Conservation (phyloP, 1,284 basidiomycete genomes). For the Cutaneotrichosporon dermatis region DNA sequence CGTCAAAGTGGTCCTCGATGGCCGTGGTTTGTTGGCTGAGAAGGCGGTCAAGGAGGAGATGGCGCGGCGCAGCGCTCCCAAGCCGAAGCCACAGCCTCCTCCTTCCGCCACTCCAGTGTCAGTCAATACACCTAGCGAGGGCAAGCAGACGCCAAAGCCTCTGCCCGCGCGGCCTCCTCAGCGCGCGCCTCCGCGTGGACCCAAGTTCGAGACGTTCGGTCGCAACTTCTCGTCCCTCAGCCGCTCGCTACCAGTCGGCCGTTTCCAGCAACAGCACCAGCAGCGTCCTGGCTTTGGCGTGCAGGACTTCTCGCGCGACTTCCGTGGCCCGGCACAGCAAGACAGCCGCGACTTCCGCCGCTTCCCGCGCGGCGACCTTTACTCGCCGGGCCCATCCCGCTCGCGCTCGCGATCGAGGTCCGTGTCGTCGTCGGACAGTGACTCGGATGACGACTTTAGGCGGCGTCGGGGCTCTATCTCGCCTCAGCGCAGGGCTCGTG, state of each 20-base stretch:
- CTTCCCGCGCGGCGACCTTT: constrained; percentile 8
- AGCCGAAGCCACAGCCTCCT: constrained; percentile 22
- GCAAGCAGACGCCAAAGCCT: constrained; percentile 11
- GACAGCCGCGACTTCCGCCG: background rate
- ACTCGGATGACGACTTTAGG: constrained; percentile 32
- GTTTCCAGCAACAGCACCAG: constrained; percentile 3
- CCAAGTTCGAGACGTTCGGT: constrained; percentile 16
- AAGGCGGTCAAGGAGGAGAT: constrained; percentile 53
- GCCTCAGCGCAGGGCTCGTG: constrained; percentile 11
- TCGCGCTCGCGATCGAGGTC: constrained; percentile 14
- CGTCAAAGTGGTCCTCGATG: constrained; percentile 50
- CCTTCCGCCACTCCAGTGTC: background rate
- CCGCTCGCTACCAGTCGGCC: constrained; percentile 21
- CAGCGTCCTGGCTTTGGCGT: background rate
- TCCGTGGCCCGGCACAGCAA: constrained; percentile 1
- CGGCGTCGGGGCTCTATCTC: constrained; percentile 10
- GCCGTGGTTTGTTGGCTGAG: constrained; percentile 45
- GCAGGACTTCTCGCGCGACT: constrained; percentile 21
- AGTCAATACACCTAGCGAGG: constrained; percentile 5
- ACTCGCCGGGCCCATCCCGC: constrained; percentile 16
- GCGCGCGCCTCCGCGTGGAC: constrained; percentile 12
- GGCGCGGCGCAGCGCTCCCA: constrained; percentile 56
- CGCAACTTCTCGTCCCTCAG: constrained; percentile 21
- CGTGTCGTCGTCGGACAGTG: constrained; percentile 22
- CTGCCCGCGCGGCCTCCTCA: constrained; percentile 1